Evolutionary conservation across 306 rosid genomes (phyloP).

Genomic region (Prinsepia uniflora): DNA sequence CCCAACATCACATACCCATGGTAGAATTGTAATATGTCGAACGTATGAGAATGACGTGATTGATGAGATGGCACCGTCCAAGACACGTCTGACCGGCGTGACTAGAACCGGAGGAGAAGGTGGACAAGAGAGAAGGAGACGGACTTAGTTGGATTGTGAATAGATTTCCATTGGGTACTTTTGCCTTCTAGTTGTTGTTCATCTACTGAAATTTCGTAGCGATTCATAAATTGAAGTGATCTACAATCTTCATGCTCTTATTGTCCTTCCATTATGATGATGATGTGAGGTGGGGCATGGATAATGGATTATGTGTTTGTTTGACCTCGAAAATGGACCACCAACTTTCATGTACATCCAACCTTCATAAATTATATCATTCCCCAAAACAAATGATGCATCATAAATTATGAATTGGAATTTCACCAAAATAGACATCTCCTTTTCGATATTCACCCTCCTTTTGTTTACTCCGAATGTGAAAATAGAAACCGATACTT

Average conservation of each 20-base stretch:
- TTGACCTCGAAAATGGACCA: background rate
- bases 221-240: background rate
- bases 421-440: background rate
- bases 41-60: background rate
- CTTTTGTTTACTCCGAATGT: too few species aligned
- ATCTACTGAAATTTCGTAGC: background rate
- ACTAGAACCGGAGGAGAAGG: background rate
- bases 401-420: background rate
- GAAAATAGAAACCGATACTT: too few species aligned
- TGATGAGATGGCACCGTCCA: slow-evolving; percentile 2
- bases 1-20: too few species aligned
- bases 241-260: background rate
- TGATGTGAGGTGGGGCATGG: slow-evolving; percentile 3
- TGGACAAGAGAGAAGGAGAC: background rate
- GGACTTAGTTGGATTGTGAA: background rate
- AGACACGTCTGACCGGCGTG: background rate
- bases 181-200: background rate
- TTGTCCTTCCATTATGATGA: background rate
- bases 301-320: background rate
- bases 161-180: background rate
- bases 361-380: background rate
- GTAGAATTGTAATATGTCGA: too few species aligned
- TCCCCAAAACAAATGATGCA: background rate
- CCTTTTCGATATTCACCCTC: background rate
- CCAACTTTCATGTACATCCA: background rate